phyloP scores from a whole-genome alignment of 2,329 filamentous ascomycete genomes.

The Emmonsiellopsis sp. region DNA sequence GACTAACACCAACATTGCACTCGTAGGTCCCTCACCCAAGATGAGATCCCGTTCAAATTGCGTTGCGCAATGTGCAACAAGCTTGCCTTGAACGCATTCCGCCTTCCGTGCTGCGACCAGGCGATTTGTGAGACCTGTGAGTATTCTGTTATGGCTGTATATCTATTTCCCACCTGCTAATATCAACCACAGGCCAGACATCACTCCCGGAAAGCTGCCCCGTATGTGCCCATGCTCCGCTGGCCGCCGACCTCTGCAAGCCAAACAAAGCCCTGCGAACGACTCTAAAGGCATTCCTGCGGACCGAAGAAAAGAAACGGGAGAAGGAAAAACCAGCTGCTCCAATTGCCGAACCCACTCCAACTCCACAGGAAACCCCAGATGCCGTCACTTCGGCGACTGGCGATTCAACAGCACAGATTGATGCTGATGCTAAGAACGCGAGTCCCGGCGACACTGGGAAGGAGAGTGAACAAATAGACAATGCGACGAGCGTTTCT shows the following conservation, averaged over 20 bases:
- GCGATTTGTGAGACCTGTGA: slow-evolving; percentile 84
- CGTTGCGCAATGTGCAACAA: slow-evolving; percentile 91
- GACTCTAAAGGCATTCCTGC: slow-evolving; percentile 83
- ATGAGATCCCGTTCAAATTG: slow-evolving; percentile 91
- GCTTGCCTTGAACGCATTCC: slow-evolving; percentile 81
- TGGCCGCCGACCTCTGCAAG: slow-evolving; percentile 77
- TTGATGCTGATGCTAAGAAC: neutral
- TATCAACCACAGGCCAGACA: slow-evolving; percentile 52
- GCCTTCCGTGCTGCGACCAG: slow-evolving; percentile 89
- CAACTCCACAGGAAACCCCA: neutral
- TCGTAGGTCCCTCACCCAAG: slow-evolving; percentile 60
- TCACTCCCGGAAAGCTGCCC: slow-evolving; percentile 72
- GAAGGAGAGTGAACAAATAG: neutral
- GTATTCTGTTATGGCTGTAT: slow-evolving; percentile 22
- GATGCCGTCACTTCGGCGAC: neutral
- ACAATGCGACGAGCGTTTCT: neutral
- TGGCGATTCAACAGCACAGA: neutral
- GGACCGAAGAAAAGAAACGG: slow-evolving; percentile 83
- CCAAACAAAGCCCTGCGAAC: slow-evolving; percentile 85
- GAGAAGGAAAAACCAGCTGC: slow-evolving; percentile 48
- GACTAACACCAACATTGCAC: neutral
- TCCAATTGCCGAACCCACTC: slow-evolving; percentile 11
- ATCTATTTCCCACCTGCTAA: slow-evolving; percentile 4
- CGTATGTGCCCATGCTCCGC: slow-evolving; percentile 83
- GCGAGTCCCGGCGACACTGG: neutral